Evolutionary conservation across 768 basidiomycete genomes (phyloP), one percentile per base, ranked within the genome.

Genomic region (Russula compacta): DNA sequence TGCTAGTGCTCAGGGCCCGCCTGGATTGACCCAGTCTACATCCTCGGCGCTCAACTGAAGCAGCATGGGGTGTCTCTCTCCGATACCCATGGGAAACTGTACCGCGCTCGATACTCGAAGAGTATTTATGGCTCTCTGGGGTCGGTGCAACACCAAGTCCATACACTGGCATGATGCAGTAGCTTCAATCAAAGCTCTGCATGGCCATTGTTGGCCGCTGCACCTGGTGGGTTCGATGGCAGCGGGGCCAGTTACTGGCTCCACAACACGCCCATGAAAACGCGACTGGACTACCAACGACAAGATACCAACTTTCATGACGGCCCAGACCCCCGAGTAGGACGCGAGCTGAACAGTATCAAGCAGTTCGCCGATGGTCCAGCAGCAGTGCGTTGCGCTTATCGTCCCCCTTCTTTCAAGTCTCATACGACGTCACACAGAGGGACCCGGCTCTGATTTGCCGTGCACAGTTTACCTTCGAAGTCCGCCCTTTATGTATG

Each of bases 401-500:
- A 29, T 29, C 24, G 24, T 29, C 3, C 24, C 3, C 24, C 24
- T 3, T 29, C 24, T 29, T 29, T 3, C 24, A 29, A 29, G 2
- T 29, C 24, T 29, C 24, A 29, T 29, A 29, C 24, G 24, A 29
- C 24, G 24, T 29, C 24, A 29, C 24, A 29, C 24, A 29, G 24
- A 29, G 33, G 17, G 33, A 43, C 19, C 35, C 15, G 39, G 24
- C 33, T 24, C 56, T 61, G 35, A 56, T 35, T 14, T 19, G 14
- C 19, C 19, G 38, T 5, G 24, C 35, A 42, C 39, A 48, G 43
- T 21, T 15, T 39, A 40, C 32, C 53, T 64, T 66, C 42, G 19
- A 64, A 43, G n/a, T n/a, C n/a, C n/a, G n/a, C n/a, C 78, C 0
- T 85, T 84, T 61, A 42, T 84, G 9, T 77, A 81, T 52, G 79